Evolutionary conservation across 805 yeast species (phyloP), one percentile per base, ranked within the genome.

Genomic region (Myxozyma monticola): DNA sequence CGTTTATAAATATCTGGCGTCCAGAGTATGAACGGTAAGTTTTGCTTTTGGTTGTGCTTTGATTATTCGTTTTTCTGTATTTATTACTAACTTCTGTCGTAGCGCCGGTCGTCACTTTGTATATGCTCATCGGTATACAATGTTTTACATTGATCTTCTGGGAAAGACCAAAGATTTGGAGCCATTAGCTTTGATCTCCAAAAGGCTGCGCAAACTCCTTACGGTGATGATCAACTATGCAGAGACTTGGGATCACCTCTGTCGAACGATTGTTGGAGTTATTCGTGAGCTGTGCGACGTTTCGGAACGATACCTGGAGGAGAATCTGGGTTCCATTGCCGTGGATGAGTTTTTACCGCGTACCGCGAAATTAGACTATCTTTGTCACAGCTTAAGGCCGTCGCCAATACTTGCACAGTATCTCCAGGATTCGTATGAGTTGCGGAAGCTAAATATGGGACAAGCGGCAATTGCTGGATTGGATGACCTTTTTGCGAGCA

Each of bases 91-190:
- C 12, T 7, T 6, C 25, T 42, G 59, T n/a, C n/a, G n/a, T n/a
- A n/a, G n/a, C 20, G 93, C 97, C 0, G 99, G 99, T 0, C 88
- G 86, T 60, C 96, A 91, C 67, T 91, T 89, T 65, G 80, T 80
- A 9, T 88, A 85, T 67, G 83, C 84, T 28, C 76, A 74, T 56
- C 79, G 81, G 46, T 91, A 93, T 63, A 77, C 87, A 20, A 65
- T 71, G 40, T 85, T 83, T 62, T 83, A 76, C 60, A 76, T 85
- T 40, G 77, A 76, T 20, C 62, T 90, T 21, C 66, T 87, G 21
- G 69, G 74, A 29, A 66, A 71, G 22, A 71, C 77, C 7, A 68
- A 73, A 8, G 91, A 88, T 60, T 71, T 84, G 39, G 76, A 76
- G 14, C 72, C 81, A 0, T 69, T 93, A 55, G 72, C 81, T 1